These are phyloP conservation scores for Lepidium africanum DNA, from an alignment of 345 rosid species.

Conservation along the genomic window DNA sequence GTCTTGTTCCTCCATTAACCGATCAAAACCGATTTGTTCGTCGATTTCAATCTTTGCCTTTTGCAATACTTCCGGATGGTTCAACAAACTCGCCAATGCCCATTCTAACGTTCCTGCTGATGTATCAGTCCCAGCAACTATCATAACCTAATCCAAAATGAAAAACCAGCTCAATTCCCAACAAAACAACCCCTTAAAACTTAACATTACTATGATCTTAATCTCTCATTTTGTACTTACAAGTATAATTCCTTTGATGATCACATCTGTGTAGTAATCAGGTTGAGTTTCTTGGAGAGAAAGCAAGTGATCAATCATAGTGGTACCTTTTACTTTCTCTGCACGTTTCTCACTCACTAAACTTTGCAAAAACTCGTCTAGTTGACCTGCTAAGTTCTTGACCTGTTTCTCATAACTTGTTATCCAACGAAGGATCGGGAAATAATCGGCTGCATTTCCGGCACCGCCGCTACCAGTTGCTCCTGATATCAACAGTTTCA, in stretches of 20 bases:
- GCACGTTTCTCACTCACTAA: conserved; percentile 37
- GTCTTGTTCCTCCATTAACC: conserved; percentile 32
- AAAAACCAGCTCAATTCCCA: not conserved
- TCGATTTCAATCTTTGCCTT: conserved; percentile 30
- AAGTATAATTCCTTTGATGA: conserved; percentile 41
- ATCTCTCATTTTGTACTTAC: conserved; percentile 6
- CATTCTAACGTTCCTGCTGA: conserved; percentile 18
- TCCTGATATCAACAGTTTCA: conserved; percentile 34
- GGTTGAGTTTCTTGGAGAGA: conserved; percentile 44
- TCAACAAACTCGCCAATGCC: conserved; percentile 13
- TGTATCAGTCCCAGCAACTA: conserved; percentile 35
- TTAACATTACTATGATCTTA: not conserved
- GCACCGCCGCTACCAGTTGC: conserved; percentile 5
- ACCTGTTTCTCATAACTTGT: conserved; percentile 27
- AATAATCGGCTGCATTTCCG: conserved; percentile 32
- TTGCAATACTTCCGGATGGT: conserved; percentile 28
- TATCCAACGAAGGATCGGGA: conserved; percentile 40
- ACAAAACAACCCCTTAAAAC: not conserved
- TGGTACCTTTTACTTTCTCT: conserved; percentile 12
- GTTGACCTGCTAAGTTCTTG: not conserved
- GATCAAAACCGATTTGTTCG: conserved; percentile 12
- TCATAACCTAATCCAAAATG: conserved; percentile 14
- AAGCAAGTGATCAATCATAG: conserved; percentile 48
- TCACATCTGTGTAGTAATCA: conserved; percentile 35
- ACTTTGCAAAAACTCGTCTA: conserved; percentile 36